Percentiles rank a stretch among this genome's conserved stretches.
Evolutionary conservation across 2,329 filamentous ascomycete species (phyloP).

Genomic region (Ceratocystis alfenasii): DNA sequence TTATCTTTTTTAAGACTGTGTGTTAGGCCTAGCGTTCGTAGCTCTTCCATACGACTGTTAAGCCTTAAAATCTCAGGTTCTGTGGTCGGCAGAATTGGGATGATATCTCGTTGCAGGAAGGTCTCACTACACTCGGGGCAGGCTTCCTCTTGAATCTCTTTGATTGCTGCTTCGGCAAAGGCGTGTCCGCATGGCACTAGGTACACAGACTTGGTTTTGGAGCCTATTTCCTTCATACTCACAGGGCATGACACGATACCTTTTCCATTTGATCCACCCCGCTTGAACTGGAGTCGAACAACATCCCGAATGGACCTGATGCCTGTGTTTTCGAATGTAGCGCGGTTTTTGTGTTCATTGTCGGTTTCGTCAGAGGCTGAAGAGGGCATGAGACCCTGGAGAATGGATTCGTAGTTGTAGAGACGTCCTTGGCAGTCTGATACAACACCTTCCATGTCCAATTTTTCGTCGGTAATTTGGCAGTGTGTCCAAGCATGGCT

Average conservation of each 20-base stretch:
- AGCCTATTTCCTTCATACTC: slow-evolving; percentile 74
- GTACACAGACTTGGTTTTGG: slow-evolving; percentile 69
- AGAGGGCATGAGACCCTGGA: slow-evolving; percentile 47
- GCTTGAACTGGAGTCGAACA: slow-evolving; percentile 68
- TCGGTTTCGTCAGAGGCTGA: slow-evolving; percentile 40
- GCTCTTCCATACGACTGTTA: slow-evolving; percentile 50
- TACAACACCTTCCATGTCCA: slow-evolving; percentile 60
- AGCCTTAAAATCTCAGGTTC: slow-evolving; percentile 60
- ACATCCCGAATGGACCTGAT: slow-evolving; percentile 78
- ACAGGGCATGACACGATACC: slow-evolving; percentile 65
- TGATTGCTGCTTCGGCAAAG: slow-evolving; percentile 76
- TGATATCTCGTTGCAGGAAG: slow-evolving; percentile 62
- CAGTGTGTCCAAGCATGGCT: slow-evolving; percentile 79
- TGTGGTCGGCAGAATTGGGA: slow-evolving; percentile 65
- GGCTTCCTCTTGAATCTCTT: slow-evolving; percentile 54
- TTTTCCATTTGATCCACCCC: slow-evolving; percentile 29
- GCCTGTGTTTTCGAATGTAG: slow-evolving; percentile 38
- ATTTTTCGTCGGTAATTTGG: slow-evolving; percentile 66
- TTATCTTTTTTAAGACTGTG: slow-evolving; percentile 82
- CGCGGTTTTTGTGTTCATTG: slow-evolving; percentile 29
- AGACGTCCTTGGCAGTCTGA: slow-evolving; percentile 74
- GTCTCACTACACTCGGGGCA: slow-evolving; percentile 63
- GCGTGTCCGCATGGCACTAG: slow-evolving; percentile 91
- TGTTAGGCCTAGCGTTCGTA: slow-evolving; percentile 60
- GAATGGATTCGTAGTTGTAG: slow-evolving; percentile 88